A percentile compares a stretch with the other conserved stretches of the same genome.
Evolutionary conservation across 805 yeast species (phyloP).

Genomic region (Candida silvicultrix): DNA sequence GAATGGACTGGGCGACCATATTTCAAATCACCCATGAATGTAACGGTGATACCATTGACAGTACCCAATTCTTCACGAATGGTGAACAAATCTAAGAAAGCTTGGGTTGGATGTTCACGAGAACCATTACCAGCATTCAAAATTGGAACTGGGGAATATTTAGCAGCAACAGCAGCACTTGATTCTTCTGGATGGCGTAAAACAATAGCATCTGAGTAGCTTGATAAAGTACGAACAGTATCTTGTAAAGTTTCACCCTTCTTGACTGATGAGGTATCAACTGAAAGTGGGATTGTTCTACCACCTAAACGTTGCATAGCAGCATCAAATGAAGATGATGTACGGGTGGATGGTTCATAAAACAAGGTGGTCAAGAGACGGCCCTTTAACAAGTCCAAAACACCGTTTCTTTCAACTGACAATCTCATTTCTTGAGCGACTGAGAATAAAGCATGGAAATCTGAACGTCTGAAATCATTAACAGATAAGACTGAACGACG

Average conservation of each 20-base stretch:
- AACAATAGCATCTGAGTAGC: conserved; percentile 95
- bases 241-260: conserved; percentile 98
- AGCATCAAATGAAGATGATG: conserved; percentile 94
- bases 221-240: conserved; percentile 89
- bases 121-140: conserved; percentile 98
- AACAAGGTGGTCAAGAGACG: conserved; percentile 90
- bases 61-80: conserved; percentile 99
- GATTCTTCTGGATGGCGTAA: conserved; percentile 93
- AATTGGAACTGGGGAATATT: conserved; percentile 94
- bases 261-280: conserved; percentile 87
- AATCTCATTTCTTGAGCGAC: conserved; percentile 98
- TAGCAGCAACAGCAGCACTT: conserved; percentile 90
- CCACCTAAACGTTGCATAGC: conserved; percentile 99
- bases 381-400: conserved; percentile 83
- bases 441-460: conserved; percentile 86
- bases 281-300: conserved; percentile 82
- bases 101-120: conserved; percentile 98
- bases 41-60: conserved; percentile 94
- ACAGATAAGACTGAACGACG: conserved; percentile 86
- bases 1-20: conserved; percentile 99
- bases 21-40: conserved; percentile 98
- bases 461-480: conserved; percentile 78
- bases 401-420: conserved; percentile 95
- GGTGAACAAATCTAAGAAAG: conserved; percentile 93
- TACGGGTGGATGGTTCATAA: conserved; percentile 98